Conservation (phyloP, 2,329 filamentous ascomycete genomes). For the Sporothrix luriei region DNA sequence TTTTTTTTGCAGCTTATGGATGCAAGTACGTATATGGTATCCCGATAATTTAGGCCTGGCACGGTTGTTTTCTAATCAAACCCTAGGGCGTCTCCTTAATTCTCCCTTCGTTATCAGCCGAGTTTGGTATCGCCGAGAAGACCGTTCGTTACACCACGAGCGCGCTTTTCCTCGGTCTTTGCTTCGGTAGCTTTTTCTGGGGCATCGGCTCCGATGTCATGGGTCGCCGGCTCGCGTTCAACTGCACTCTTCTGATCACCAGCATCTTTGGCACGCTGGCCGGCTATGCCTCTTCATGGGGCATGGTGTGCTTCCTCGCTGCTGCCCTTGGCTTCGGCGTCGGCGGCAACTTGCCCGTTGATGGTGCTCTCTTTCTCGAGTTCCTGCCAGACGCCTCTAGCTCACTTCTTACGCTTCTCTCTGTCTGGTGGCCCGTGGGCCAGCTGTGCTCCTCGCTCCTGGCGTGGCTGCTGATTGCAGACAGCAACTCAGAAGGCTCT, state of each 20-base stretch:
- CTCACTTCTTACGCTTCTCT: conserved; percentile 75
- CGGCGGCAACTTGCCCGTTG: conserved; percentile 76
- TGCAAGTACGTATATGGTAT: conserved; percentile 58
- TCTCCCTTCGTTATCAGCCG: conserved; percentile 70
- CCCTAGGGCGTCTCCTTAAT: conserved; percentile 72
- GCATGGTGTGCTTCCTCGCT: conserved; percentile 61
- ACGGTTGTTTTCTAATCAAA: background rate
- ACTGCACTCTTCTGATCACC: conserved; percentile 74
- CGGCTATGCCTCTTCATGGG: conserved; percentile 70
- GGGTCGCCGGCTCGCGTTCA: conserved; percentile 79
- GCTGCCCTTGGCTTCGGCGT: conserved; percentile 68
- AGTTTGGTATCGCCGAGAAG: conserved; percentile 71
- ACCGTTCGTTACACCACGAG: conserved; percentile 79
- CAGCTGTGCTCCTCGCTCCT: conserved; percentile 72
- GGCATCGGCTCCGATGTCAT: conserved; percentile 76
- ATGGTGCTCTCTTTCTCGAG: conserved; percentile 80
- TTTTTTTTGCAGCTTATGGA: conserved; percentile 60
- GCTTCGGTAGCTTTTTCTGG: conserved; percentile 78
- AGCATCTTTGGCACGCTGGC: conserved; percentile 72
- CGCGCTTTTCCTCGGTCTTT: conserved; percentile 74
- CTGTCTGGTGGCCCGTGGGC: conserved; percentile 84
- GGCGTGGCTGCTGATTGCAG: conserved; percentile 74
- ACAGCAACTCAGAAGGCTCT: conserved; percentile 43
- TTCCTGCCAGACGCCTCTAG: conserved; percentile 76
- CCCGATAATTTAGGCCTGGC: background rate